These are phyloP conservation scores for Ilyonectria robusta DNA, from an alignment of 2,329 filamentous ascomycete genomes.

Conservation along the genomic window DNA sequence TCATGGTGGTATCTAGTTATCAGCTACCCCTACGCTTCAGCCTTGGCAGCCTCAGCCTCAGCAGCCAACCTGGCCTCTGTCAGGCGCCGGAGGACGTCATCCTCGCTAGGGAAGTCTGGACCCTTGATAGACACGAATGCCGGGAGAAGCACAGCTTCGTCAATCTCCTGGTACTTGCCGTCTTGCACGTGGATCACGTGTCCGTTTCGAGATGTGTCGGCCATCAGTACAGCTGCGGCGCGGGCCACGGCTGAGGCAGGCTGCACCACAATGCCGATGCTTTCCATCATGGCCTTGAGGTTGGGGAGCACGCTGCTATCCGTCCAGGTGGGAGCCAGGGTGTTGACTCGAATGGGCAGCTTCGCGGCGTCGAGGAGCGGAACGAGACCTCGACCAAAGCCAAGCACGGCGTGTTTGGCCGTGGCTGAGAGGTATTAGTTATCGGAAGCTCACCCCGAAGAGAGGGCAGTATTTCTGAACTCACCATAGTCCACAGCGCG, in stretches of 20 bases:
- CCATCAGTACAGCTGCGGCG: constrained; percentile 64
- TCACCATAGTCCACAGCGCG: constrained; percentile 65
- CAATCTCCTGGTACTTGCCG: constrained; percentile 67
- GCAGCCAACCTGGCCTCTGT: background rate
- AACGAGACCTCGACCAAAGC: constrained; percentile 64
- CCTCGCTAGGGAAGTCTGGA: constrained; percentile 52
- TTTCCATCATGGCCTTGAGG: constrained; percentile 53
- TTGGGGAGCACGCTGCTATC: constrained; percentile 62
- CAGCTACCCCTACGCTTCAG: background rate
- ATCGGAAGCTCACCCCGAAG: background rate
- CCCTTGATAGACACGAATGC: constrained; percentile 52
- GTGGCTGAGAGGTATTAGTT: constrained; percentile 52
- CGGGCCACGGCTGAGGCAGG: constrained; percentile 62
- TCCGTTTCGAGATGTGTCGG: constrained; percentile 61
- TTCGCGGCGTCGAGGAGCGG: constrained; percentile 52
- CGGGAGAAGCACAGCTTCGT: constrained; percentile 59
- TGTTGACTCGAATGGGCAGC: constrained; percentile 69
- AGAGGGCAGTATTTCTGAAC: constrained; percentile 13
- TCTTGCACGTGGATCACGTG: constrained; percentile 66
- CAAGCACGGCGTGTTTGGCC: constrained; percentile 69
- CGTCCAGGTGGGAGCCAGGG: constrained; percentile 69
- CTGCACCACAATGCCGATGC: constrained; percentile 60
- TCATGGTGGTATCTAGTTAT: no score
- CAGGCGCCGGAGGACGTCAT: constrained; percentile 51
- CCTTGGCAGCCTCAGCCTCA: background rate